Evolutionary conservation across 257 asterid genomes (phyloP).

Genomic region (Orobanche coerulescens): DNA sequence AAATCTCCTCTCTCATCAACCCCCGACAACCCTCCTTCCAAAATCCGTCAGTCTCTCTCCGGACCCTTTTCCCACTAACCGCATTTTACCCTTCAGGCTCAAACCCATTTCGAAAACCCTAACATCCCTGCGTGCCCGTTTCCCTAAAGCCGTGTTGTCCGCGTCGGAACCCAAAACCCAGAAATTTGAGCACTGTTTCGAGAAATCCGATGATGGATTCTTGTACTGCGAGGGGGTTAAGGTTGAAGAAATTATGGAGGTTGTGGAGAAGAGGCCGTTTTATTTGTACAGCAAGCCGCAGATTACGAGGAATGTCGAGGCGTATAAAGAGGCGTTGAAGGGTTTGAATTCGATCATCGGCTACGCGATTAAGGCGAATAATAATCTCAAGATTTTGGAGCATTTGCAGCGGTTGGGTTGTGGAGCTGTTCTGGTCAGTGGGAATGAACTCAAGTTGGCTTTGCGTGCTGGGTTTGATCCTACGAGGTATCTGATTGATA

Average conservation of each 20-base stretch:
- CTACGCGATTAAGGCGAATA: conserved; percentile 91
- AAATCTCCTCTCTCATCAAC: conserved; percentile 41
- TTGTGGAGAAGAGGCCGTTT: conserved; percentile 72
- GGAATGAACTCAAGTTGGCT: conserved; percentile 86
- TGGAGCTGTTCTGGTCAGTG: conserved; percentile 96
- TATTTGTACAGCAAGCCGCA: conserved; percentile 84
- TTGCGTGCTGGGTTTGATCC: conserved; percentile 88
- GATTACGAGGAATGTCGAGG: conserved; percentile 74
- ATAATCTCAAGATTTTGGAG: conserved; percentile 82
- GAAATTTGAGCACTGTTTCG: conserved; percentile 67
- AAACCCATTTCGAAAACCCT: conserved; percentile 34
- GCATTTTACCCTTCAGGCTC: conserved; percentile 33
- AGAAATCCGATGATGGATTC: conserved; percentile 67
- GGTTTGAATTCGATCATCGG: conserved; percentile 73
- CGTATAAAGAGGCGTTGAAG: conserved; percentile 74
- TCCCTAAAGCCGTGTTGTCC: conserved; percentile 48
- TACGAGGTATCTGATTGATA: conserved; percentile 36
- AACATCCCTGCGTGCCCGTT: conserved; percentile 17
- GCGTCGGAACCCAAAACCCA: conserved; percentile 51
- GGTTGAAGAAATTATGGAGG: conserved; percentile 66
- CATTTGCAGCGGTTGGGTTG: conserved; percentile 73
- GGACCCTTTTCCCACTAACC: conserved; percentile 18
- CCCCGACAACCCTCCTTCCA: conserved; percentile 24
- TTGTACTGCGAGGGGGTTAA: conserved; percentile 61
- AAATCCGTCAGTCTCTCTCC: conserved; percentile 27